A percentile compares a stretch with the other conserved stretches of the same genome.
These are phyloP conservation scores for Debaryomyces sp. DNA, from an alignment of 1,139 yeast genomes.

Conservation along the genomic window DNA sequence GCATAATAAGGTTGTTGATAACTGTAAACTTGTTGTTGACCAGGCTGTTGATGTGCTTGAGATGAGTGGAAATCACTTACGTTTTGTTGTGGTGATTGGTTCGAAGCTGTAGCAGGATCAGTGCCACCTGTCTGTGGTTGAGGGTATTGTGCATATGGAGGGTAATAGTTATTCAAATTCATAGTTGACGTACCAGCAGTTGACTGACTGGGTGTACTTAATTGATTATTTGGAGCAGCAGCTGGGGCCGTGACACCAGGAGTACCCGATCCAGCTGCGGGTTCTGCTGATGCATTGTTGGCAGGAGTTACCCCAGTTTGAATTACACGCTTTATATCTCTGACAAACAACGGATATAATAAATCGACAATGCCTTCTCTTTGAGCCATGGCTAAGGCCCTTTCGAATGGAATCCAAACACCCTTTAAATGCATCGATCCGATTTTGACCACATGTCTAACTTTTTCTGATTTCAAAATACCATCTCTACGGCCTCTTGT, in stretches of 20 bases:
- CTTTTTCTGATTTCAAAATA: constrained; percentile 78
- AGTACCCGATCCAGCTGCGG: constrained; percentile 14
- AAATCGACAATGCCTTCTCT: constrained; percentile 85
- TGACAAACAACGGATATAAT: constrained; percentile 84
- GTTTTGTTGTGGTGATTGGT: constrained; percentile 18
- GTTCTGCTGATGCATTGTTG: constrained; percentile 9
- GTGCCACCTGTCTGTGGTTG: constrained; percentile 14
- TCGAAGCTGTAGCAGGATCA: constrained; percentile 5
- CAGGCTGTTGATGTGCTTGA: constrained; percentile 16
- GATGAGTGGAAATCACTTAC: constrained; percentile 15
- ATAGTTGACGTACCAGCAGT: constrained; percentile 14
- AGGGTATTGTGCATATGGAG: constrained; percentile 21
- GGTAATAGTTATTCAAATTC: constrained; percentile 25
- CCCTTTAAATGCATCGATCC: constrained; percentile 98
- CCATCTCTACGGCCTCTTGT: constrained; percentile 62
- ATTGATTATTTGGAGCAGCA: constrained; percentile 9
- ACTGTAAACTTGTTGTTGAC: constrained; percentile 17
- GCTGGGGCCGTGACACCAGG: constrained; percentile 18
- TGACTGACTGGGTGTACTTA: constrained; percentile 9
- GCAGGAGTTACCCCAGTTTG: constrained; percentile 53
- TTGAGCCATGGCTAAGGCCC: constrained; percentile 90
- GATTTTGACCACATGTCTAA: constrained; percentile 89
- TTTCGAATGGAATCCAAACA: constrained; percentile 96
- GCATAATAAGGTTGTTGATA: constrained; percentile 28
- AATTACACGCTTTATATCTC: constrained; percentile 76